Evolutionary conservation across 139 green algal species (phyloP), one percentile per base, ranked within the genome.

Genomic region (Gonium pectorale): DNA sequence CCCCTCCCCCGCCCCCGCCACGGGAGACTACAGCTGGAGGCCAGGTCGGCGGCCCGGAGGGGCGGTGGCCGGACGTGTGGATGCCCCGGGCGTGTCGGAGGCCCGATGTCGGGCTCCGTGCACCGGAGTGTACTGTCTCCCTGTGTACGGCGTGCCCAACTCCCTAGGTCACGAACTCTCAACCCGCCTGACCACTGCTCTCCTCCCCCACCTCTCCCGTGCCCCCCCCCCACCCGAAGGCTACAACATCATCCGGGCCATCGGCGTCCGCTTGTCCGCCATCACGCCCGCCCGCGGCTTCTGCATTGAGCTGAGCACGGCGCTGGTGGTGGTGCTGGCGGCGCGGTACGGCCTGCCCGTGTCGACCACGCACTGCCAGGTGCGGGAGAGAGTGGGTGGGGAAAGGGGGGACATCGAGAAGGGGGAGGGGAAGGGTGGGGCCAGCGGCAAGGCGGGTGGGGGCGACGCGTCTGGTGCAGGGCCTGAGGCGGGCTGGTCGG

Each of bases 281-380:
- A 89, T 95, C 46, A 92, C 91, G 2, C 89, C 90, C 67, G 91
- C 89, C 3, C 89, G 93, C 24, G 94, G 94, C 29, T 96, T 94
- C 86, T 91, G 66, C 70, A 91, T 92, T 46, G 94, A 97, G 86
- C 60, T 95, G 26, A 70, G 88, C 26, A 88, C 93, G 0, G 84
- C 90, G 1, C 9, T 93, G 31, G 90, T 90, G 13, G 86, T 96
- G 67, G 80, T 92, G 29, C 64, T 93, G 13, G 92, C 89, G 24
- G 91, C 83, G 7, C 66, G 63, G 6, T 86, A 86, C 68, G 91
- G 91, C 31, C 44, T 93, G 67, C 90, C 90, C 21, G 40, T 94
- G 27, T 94, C 90, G 21, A 92, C 90, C 27, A 92, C 90, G 0
- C 90, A 93, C 71, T 89, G 79, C 81, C 89, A 91, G 46, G 81